Evolutionary conservation across 2,329 filamentous ascomycete species (phyloP).

Genomic region (Scedosporium apiospermum): DNA sequence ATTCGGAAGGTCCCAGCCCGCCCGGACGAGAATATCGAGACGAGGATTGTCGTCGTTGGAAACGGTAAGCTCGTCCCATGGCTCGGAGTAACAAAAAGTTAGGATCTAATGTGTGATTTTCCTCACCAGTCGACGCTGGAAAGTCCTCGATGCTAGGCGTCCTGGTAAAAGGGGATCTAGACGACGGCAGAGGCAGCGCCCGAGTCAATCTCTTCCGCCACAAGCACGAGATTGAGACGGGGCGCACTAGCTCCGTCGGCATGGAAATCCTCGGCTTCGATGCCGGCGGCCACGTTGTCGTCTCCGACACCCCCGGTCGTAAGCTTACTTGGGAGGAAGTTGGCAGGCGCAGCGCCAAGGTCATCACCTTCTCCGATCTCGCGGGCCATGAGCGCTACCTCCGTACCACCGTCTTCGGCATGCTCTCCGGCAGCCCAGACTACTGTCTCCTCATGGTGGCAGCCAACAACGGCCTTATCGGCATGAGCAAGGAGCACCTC

Average conservation of each 20-base stretch:
- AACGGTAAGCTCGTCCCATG: slow-evolving; percentile 50
- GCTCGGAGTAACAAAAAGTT: too few relatives aligned
- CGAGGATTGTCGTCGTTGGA: slow-evolving; percentile 89
- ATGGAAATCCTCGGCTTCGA: slow-evolving; percentile 99
- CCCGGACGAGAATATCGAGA: slow-evolving; percentile 87
- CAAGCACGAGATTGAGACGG: slow-evolving; percentile 95
- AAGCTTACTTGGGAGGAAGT: slow-evolving; percentile 97
- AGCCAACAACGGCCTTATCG: slow-evolving; percentile 91
- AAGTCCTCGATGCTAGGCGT: slow-evolving; percentile 96
- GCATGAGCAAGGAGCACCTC: slow-evolving; percentile 97
- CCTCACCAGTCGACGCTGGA: slow-evolving; percentile 70
- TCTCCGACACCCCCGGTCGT: slow-evolving; percentile 72
- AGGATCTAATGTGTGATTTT: too few relatives aligned
- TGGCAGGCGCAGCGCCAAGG: slow-evolving; percentile 86
- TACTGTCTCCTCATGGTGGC: slow-evolving; percentile 98
- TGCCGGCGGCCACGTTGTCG: slow-evolving; percentile 71
- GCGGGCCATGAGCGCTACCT: slow-evolving; percentile 94
- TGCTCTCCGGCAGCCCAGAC: slow-evolving; percentile 89
- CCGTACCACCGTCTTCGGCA: slow-evolving; percentile 89
- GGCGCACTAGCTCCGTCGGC: slow-evolving; percentile 88
- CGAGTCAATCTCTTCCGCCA: slow-evolving; percentile 94
- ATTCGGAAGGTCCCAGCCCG: slow-evolving; percentile 64
- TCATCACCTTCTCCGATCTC: slow-evolving; percentile 92
- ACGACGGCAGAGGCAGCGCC: slow-evolving; percentile 88
- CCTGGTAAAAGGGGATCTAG: slow-evolving; percentile 86